Conservation (phyloP, 768 basidiomycete species). For the Panus rudis region DNA sequence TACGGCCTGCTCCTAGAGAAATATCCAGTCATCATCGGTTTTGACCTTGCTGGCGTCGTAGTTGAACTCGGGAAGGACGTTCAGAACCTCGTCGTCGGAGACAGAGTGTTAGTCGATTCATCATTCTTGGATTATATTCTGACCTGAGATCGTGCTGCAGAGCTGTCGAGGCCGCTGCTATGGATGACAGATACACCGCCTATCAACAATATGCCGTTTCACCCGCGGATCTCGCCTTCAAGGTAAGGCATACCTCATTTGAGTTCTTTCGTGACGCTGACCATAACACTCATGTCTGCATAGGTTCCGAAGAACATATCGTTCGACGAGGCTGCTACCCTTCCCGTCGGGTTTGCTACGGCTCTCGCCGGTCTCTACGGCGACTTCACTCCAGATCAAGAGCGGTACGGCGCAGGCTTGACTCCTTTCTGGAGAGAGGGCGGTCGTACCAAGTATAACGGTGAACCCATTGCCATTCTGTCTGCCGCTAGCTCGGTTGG, state of each 20-base stretch:
- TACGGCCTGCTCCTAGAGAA: slow-evolving; percentile 18
- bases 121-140: slow-evolving; percentile 3
- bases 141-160: slow-evolving; percentile 11
- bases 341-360: slow-evolving; percentile 25
- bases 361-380: slow-evolving; percentile 22
- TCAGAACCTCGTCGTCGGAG: slow-evolving; percentile 29
- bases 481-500: slow-evolving; percentile 21
- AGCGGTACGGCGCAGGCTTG: slow-evolving; percentile 16
- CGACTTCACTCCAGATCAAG: not conserved
- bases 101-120: slow-evolving; percentile 28
- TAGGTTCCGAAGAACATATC: slow-evolving; percentile 22
- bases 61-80: slow-evolving; percentile 33
- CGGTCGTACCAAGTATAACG: slow-evolving; percentile 22
- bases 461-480: slow-evolving; percentile 21
- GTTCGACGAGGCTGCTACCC: slow-evolving; percentile 23
- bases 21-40: slow-evolving; percentile 24
- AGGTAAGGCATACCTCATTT: slow-evolving; percentile 6
- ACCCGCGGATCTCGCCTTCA: slow-evolving; percentile 20
- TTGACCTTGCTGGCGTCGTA: slow-evolving; percentile 29
- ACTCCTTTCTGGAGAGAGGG: slow-evolving; percentile 19
- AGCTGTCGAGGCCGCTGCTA: slow-evolving; percentile 18
- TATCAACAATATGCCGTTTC: slow-evolving; percentile 23
- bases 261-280: not conserved
- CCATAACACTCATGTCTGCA: not conserved
- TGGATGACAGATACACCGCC: slow-evolving; percentile 7